Evolutionary conservation across 2,329 filamentous ascomycete genomes (phyloP).

Genomic region (Ophiocordyceps camponoti-leonardi): DNA sequence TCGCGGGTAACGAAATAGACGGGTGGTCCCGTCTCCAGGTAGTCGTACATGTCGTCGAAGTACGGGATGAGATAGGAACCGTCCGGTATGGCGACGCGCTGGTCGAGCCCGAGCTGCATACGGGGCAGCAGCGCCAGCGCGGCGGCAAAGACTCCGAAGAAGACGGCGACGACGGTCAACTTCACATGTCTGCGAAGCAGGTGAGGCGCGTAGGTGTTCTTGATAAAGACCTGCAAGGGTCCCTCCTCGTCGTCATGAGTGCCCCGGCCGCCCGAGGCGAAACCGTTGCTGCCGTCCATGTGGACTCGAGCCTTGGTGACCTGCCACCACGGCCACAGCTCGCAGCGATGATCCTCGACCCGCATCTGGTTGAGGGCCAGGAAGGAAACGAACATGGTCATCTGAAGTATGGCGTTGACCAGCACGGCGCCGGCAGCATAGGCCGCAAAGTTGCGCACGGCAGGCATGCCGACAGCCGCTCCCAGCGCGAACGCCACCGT

Average conservation of each 20-base stretch:
- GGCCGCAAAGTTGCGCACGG: slow-evolving; percentile 89
- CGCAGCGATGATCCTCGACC: slow-evolving; percentile 74
- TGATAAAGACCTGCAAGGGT: slow-evolving; percentile 69
- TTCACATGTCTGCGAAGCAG: slow-evolving; percentile 72
- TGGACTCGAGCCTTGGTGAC: slow-evolving; percentile 58
- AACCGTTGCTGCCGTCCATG: slow-evolving; percentile 39
- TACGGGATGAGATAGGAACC: slow-evolving; percentile 92
- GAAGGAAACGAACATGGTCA: slow-evolving; percentile 93
- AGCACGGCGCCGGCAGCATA: slow-evolving; percentile 94
- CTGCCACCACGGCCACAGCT: slow-evolving; percentile 81
- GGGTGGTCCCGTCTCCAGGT: slow-evolving; percentile 79
- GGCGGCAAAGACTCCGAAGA: slow-evolving; percentile 75
- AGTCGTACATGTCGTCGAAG: slow-evolving; percentile 89
- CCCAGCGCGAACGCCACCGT: slow-evolving; percentile 87
- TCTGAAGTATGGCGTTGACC: slow-evolving; percentile 90
- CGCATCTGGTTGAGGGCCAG: slow-evolving; percentile 80
- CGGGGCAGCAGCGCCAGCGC: slow-evolving; percentile 71
- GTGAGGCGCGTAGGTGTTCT: slow-evolving; percentile 70
- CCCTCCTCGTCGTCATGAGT: slow-evolving; percentile 75
- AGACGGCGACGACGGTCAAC: slow-evolving; percentile 56
- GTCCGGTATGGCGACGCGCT: slow-evolving; percentile 83
- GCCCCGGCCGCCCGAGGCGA: slow-evolving; percentile 32
- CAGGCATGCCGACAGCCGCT: slow-evolving; percentile 92
- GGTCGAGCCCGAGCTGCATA: slow-evolving; percentile 77
- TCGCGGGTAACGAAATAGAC: slow-evolving; percentile 88